Evolutionary conservation across 2,329 filamentous ascomycete species (phyloP), one percentile per base, ranked within the genome.

Genomic region (Aspergillus phoenicis): DNA sequence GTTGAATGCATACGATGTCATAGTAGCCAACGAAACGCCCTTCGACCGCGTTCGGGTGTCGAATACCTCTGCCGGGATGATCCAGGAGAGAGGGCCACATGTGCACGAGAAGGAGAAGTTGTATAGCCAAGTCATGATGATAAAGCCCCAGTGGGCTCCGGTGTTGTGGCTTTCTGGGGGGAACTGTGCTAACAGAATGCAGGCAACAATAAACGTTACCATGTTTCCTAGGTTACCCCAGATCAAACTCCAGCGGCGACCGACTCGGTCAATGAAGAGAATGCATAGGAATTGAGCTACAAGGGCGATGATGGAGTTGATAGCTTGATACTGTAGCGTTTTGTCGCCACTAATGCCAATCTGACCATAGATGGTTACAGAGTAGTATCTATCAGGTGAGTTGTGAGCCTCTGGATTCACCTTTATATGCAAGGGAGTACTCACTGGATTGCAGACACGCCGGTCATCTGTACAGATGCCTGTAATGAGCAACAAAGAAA

Each of bases 101-200:
- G 88, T 89, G 36, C 84, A 83, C 3, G 84, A 88, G 81, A 91
- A 93, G 45, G 83, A 88, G 78, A 92, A 89, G 77, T 93, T 93
- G 82, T 91, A 93, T 1, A 91, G 73, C 90, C 90, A 93, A 1
- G 90, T 93, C 68, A 87, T 84, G 59, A 85, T 81, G 63, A 93
- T 93, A 75, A 93, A 94, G 1, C 86, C 71, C 72, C 71, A 73
- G 60, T 73, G 71, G 20, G 71, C 63, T 60, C 71, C 68, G n/a
- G 56, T 65, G 64, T 81, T 77, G 51, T 74, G 75, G 1, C 74
- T 75, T 2, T 82, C 79, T 1, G 89, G 85, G 1, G 89, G 89
- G 74, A 88, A 93, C 74, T 75, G 73, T 8, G 83, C 84, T 8
- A 87, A 73, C 57, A 86, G 71, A 11, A 82, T 77, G 0, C 82